Evolutionary conservation across 2,329 filamentous ascomycete genomes (phyloP).

Genomic region (Aspergillus transmontanensis): DNA sequence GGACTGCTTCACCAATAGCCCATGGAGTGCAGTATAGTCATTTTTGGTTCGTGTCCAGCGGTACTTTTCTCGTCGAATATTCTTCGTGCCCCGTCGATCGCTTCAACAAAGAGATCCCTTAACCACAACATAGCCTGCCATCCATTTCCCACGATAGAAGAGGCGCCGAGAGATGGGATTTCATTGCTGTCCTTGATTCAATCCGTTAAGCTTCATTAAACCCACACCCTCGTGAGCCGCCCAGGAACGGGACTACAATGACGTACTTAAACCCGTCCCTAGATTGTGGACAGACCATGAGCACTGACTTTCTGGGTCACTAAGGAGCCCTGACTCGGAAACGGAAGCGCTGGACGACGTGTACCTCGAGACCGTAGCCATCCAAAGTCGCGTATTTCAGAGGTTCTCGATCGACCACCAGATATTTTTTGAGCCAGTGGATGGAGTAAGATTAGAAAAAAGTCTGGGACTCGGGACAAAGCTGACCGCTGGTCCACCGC

Average conservation of each 20-base stretch:
- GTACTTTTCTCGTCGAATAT: conserved; percentile 18
- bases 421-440: conserved; percentile 69
- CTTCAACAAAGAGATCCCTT: conserved; percentile 26
- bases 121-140: conserved; percentile 22
- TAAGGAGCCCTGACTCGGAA: conserved; percentile 48
- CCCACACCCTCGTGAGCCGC: background rate
- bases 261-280: conserved; percentile 28
- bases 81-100: conserved; percentile 28
- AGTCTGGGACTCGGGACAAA: background rate
- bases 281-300: conserved; percentile 8
- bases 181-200: conserved; percentile 5
- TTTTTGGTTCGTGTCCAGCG: conserved; percentile 25
- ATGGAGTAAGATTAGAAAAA: conserved; percentile 59
- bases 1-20: conserved; percentile 23
- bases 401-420: conserved; percentile 65
- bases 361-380: conserved; percentile 60
- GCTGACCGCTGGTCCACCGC: conserved; percentile 20
- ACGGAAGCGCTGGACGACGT: conserved; percentile 58
- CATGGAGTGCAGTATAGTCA: conserved; percentile 26
- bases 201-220: background rate
- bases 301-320: conserved; percentile 29
- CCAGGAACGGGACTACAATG: conserved; percentile 27
- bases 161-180: background rate
- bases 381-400: conserved; percentile 68
- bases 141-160: conserved; percentile 15